phyloP scores from a whole-genome alignment of 495 filamentous ascomycete genomes.

The Xylaria cubensis region DNA sequence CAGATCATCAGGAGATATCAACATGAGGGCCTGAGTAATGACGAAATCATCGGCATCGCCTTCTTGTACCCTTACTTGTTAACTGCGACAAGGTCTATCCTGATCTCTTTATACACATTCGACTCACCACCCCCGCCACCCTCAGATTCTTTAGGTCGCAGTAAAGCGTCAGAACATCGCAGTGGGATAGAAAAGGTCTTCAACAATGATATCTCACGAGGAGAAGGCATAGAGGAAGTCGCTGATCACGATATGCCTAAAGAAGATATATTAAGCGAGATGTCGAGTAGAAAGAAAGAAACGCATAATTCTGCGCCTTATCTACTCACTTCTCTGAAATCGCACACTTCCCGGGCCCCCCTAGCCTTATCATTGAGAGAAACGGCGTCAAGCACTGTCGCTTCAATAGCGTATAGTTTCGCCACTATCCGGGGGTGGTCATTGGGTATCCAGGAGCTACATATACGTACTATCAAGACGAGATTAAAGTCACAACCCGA shows the following conservation, averaged over 20 bases:
- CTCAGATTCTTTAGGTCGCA: background rate
- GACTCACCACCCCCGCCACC: constrained; percentile 31
- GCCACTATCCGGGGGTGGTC: constrained; percentile 79
- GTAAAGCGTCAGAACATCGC: background rate
- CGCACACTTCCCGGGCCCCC: constrained; percentile 80
- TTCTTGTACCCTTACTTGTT: constrained; percentile 77
- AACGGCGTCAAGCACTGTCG: constrained; percentile 65
- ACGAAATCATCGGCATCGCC: constrained; percentile 76
- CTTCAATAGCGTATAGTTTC: constrained; percentile 85
- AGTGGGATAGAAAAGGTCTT: background rate
- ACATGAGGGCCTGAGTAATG: constrained; percentile 63
- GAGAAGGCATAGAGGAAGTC: constrained; percentile 15
- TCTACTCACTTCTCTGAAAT: constrained; percentile 80
- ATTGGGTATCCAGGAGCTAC: constrained; percentile 87
- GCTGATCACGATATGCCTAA: background rate
- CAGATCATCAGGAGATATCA: constrained; percentile 58
- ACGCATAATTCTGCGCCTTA: constrained; percentile 47
- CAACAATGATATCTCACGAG: constrained; percentile 25
- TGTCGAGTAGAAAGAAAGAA: background rate
- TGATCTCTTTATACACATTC: constrained; percentile 78
- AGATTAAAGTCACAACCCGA: constrained; percentile 45
- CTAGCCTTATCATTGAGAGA: constrained; percentile 78
- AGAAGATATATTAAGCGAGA: background rate
- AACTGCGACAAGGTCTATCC: constrained; percentile 73
- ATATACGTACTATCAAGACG: constrained; percentile 52